These are phyloP conservation scores for Amanita pallidorosea DNA, from an alignment of 768 basidiomycete genomes.

Conservation along the genomic window DNA sequence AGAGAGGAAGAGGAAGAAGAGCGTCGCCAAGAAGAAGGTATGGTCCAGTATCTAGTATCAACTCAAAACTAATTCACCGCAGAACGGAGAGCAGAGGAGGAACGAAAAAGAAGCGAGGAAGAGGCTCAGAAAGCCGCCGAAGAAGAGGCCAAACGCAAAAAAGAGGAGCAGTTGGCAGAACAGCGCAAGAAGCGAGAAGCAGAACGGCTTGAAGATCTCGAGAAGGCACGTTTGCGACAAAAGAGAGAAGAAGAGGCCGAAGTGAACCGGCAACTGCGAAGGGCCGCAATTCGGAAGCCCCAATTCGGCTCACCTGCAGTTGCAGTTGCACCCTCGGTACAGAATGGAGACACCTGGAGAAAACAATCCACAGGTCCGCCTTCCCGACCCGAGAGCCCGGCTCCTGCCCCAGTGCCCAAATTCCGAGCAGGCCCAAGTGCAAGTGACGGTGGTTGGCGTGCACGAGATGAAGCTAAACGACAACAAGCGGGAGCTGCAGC, in stretches of 20 bases:
- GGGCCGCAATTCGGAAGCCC: slow-evolving; percentile 6
- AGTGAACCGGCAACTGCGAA: slow-evolving; percentile 29
- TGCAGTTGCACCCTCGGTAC: background rate
- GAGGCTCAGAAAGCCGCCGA: slow-evolving; percentile 35
- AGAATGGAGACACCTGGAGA: slow-evolving; percentile 9
- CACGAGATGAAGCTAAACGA: slow-evolving; percentile 35
- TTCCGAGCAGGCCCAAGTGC: slow-evolving; percentile 32
- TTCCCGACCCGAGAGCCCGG: slow-evolving; percentile 47
- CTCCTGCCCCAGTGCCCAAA: slow-evolving; percentile 28
- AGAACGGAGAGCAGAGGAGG: slow-evolving; percentile 50
- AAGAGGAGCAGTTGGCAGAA: slow-evolving; percentile 44
- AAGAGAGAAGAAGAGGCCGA: slow-evolving; percentile 69
- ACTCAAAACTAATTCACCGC: background rate
- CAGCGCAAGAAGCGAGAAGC: slow-evolving; percentile 41
- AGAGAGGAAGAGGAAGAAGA: slow-evolving; percentile 47
- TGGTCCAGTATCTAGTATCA: slow-evolving; percentile 9
- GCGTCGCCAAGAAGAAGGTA: slow-evolving; percentile 40
- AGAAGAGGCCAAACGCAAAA: slow-evolving; percentile 49
- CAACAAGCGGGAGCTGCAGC: slow-evolving; percentile 15
- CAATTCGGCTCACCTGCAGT: background rate
- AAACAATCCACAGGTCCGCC: slow-evolving; percentile 22
- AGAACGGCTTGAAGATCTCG: slow-evolving; percentile 38
- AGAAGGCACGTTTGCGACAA: slow-evolving; percentile 46
- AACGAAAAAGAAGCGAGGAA: slow-evolving; percentile 34
- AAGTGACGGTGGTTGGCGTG: slow-evolving; percentile 51